Base-by-base conservation (phyloP, 2,329 filamentous ascomycete genomes). In the Plectosphaerella plurivora region DNA sequence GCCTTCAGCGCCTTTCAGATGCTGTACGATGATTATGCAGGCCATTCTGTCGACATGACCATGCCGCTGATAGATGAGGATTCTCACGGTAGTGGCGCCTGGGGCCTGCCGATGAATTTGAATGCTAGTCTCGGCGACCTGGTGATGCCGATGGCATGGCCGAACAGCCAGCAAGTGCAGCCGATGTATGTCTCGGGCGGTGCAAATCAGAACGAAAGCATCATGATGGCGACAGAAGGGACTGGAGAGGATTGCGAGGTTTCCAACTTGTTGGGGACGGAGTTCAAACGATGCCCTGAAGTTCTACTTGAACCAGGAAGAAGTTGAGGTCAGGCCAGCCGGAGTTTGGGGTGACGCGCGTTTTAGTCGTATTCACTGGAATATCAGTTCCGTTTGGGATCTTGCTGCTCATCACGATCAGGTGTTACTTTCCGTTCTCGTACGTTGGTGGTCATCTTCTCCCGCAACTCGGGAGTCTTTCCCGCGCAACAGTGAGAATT, bases 1-100 rank as follows among this genome's bases (percentile, higher is more conserved):
- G 18, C 46, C 6, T 48, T 48, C 35, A 48, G 46, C 35, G 46
- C 46, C 6, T 48, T 48, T 24, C 46, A 48, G 20, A 48, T 48
- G 46, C 46, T 48, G 14, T 48, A 22, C 46, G 46, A 48, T 39
- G 35, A 39, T 15, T 48, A 22, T 18, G 24, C 46, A 14, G 35
- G 14, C 5, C 46, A 48, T 22, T 48, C 46, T n/a, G 35, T 48
- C 28, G 46, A 48, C 18, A 48, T 48, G 33, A 48, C 46, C 33
- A 39, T 48, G 46, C 46, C 46, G 2, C 9, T 39, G 5, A 48
- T 48, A 22, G 46, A 22, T 15, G 46, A 48, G 20, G 33, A 37
- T 16, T n/a, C 24, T 44, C 41, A 18, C 6, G n/a, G 37, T 39
- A 14, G 37, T 18, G 37, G 37, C 3, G 37, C 37, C 37, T 39